Base-by-base conservation (phyloP, 2,329 filamentous ascomycete genomes). In the Parastagonospora avenae region DNA sequence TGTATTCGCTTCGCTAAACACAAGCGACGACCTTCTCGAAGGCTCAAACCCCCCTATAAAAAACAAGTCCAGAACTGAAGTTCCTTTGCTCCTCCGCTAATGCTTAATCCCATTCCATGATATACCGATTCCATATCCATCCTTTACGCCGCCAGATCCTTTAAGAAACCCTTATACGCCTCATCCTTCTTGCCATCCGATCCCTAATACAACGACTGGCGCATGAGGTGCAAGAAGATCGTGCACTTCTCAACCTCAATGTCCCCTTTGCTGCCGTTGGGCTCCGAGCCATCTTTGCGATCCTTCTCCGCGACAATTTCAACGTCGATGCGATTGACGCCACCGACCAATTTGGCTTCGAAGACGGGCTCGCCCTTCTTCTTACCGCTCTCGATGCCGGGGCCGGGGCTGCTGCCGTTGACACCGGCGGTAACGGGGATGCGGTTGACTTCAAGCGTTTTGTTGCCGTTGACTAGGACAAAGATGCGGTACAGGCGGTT, bases 201-300 rank as follows among this genome's bases (percentile, higher is more conserved):
- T 35, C 12, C 27, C 52, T 65, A 65, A 29, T 61, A 61, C 38
- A 42, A 59, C 31, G 59, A 59, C 32, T 59, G 50, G 42, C 67
- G 82, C 71, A 85, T 74, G 62, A 95, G 74, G 72, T 94, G 88
- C 54, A 88, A 82, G 74, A 89, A 89, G 27, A 94, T 79, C 1
- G 85, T 91, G 50, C 92, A 81, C 62, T 88, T 88, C 76, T 97
- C 92, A 55, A 92, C 78, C 68, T 94, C 91, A 31, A 88, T 82
- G 55, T 87, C 84, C 8, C 85, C 73, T 48, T 66, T 72, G 10
- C 53, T 51, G 39, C 57, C 51, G 14, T 58, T 67, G 6, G 66
- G 62, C 40, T 69, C 64, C 8, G 53, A 30, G 38, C 60, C 51
- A 36, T 54, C 45, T 50, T 59, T 63, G 79, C 83, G 1, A 82